Conservation (phyloP, 768 basidiomycete species). For the Galerina sulciceps region DNA sequence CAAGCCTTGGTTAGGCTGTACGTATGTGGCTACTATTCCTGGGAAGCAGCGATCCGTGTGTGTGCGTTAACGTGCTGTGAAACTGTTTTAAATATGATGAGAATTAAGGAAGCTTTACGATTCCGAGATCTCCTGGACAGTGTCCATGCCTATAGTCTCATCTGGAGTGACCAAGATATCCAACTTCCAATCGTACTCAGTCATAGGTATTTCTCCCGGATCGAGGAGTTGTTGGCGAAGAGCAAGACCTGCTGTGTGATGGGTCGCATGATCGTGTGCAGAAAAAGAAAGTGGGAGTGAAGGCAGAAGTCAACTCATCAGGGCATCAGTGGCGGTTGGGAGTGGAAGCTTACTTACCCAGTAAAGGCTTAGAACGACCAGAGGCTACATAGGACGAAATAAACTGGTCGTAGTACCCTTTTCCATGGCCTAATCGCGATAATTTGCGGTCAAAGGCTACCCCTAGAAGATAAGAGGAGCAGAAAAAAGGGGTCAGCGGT, state of each 20-base stretch:
- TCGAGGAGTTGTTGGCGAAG: slow-evolving; percentile 25
- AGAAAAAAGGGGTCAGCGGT: too few relatives aligned
- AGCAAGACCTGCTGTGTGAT: slow-evolving; percentile 20
- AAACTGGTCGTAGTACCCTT: slow-evolving; percentile 84
- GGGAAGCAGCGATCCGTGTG: too few relatives aligned
- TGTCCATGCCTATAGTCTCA: slow-evolving; percentile 1
- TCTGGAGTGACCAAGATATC: slow-evolving; percentile 27
- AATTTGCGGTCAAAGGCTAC: slow-evolving; percentile 75
- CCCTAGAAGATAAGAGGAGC: slow-evolving; percentile 41
- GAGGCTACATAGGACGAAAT: slow-evolving; percentile 55
- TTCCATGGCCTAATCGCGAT: slow-evolving; percentile 80
- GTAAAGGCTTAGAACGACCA: slow-evolving; percentile 51
- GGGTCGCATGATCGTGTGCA: neutral
- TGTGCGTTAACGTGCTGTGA: too few relatives aligned
- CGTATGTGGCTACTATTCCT: too few relatives aligned
- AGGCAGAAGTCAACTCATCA: neutral
- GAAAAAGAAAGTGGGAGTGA: neutral
- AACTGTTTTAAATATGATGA: too few relatives aligned
- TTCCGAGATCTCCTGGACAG: too few relatives aligned
- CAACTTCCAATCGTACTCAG: slow-evolving; percentile 25
- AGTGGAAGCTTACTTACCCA: slow-evolving; percentile 48
- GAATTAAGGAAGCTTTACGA: too few relatives aligned
- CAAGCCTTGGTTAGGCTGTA: too few relatives aligned
- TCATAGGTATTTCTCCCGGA: slow-evolving; percentile 17
- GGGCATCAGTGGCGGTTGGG: slow-evolving; percentile 8